A percentile compares a stretch with the other conserved stretches of the same genome.
Conservation (phyloP, 2,329 filamentous ascomycete genomes). For the Ophiocordyceps robertsii region DNA sequence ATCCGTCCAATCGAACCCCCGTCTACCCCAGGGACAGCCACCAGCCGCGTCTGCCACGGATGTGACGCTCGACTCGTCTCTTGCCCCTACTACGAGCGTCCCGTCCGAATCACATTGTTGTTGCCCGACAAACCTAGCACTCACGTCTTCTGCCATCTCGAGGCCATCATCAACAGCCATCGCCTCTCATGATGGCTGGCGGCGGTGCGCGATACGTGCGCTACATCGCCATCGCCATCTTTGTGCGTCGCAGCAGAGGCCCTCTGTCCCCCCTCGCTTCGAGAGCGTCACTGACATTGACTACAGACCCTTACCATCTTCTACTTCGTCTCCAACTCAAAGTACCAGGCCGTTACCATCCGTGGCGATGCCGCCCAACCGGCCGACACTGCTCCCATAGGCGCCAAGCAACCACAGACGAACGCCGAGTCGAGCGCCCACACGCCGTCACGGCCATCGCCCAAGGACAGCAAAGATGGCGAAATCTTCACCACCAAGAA, state of each 20-base stretch:
- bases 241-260: constrained; percentile 43
- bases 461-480: constrained; percentile 10
- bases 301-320: constrained; percentile 55
- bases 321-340: constrained; percentile 62
- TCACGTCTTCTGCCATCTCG: neutral
- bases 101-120: neutral
- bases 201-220: constrained; percentile 62
- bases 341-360: constrained; percentile 26
- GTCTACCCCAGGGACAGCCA: too few relatives aligned
- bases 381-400: neutral
- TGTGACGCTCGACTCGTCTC: too few relatives aligned
- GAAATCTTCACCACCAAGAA: constrained; percentile 11
- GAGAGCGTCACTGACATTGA: constrained; percentile 5
- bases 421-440: neutral
- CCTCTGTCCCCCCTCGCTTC: neutral
- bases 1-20: too few relatives aligned
- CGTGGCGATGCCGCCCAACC: constrained; percentile 2
- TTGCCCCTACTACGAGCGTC: too few relatives aligned
- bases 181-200: constrained; percentile 41
- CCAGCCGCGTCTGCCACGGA: too few relatives aligned
- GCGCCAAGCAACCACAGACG: neutral
- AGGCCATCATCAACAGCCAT: neutral
- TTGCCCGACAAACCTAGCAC: neutral
- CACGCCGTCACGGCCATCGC: constrained; percentile 4
- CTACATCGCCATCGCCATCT: constrained; percentile 69